Conservation (phyloP, 768 basidiomycete genomes). For the Albatrellus ellisii region DNA sequence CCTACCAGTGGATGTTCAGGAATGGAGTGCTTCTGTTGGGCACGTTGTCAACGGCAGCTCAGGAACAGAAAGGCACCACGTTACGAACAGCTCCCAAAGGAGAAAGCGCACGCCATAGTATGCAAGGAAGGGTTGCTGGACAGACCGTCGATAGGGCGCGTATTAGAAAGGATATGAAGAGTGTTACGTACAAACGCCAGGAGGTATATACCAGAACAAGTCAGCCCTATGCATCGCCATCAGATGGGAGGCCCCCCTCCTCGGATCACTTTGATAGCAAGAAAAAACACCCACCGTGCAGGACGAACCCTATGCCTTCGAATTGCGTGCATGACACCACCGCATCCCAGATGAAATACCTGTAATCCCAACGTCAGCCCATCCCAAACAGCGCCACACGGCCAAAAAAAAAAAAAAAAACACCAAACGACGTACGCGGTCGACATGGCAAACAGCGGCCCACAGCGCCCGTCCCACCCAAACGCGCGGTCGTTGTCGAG, state of each 20-base stretch:
- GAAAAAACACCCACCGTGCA: slow-evolving; percentile 41
- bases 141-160: background rate
- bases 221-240: slow-evolving; percentile 28
- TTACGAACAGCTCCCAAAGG: slow-evolving; percentile 63
- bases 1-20: slow-evolving; percentile 78
- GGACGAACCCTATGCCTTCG: slow-evolving; percentile 58
- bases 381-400: background rate
- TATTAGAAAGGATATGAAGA: background rate
- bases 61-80: background rate
- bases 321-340: slow-evolving; percentile 58
- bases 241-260: slow-evolving; percentile 2
- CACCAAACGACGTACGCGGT: slow-evolving; percentile 24
- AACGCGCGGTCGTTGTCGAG: slow-evolving; percentile 54
- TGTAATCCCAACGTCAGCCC: slow-evolving; percentile 15
- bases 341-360: slow-evolving; percentile 79
- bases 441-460: slow-evolving; percentile 52
- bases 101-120: slow-evolving; percentile 72
- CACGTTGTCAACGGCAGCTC: background rate
- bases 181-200: slow-evolving; percentile 56
- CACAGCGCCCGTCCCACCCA: slow-evolving; percentile 54
- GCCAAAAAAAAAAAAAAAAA: background rate
- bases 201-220: slow-evolving; percentile 51
- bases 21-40: slow-evolving; percentile 63
- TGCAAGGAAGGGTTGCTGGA: slow-evolving; percentile 51
- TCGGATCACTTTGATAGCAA: background rate